These are phyloP conservation scores for Phascolomyces articulosus DNA, from an alignment of 371 early-diverging fungal species.

Conservation along the genomic window DNA sequence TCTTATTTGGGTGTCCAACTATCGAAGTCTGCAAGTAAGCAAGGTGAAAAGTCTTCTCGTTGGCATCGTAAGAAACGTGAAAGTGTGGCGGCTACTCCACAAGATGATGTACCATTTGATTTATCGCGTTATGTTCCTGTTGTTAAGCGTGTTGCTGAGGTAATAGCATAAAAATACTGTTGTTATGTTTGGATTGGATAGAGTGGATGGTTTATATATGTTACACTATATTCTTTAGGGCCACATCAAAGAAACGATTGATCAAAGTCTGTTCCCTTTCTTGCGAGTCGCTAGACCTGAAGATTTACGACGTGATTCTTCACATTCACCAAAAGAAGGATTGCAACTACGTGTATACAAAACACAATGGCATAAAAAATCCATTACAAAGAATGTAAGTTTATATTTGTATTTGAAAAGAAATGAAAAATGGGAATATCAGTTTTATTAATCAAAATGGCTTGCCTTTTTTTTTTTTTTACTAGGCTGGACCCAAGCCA, in stretches of 20 bases:
- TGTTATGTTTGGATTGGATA: too few relatives aligned
- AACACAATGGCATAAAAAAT: conserved; percentile 63
- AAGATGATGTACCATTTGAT: conserved; percentile 67
- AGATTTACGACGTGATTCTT: conserved; percentile 32
- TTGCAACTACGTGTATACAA: conserved; percentile 52
- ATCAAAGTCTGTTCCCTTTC: conserved; percentile 62
- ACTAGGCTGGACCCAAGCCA: conserved; percentile 47
- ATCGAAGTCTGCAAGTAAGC: conserved; percentile 44
- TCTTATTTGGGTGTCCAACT: conserved; percentile 67
- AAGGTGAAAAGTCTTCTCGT: conserved; percentile 42
- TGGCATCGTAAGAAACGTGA: conserved; percentile 45
- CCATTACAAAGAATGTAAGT: conserved; percentile 30
- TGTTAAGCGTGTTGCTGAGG: conserved; percentile 60
- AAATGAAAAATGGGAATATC: too few relatives aligned
- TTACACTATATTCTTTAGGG: conserved; percentile 29
- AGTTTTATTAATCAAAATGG: too few relatives aligned
- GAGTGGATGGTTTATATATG: background rate
- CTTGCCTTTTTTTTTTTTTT: too few relatives aligned
- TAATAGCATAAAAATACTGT: conserved; percentile 5
- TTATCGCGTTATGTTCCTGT: conserved; percentile 74
- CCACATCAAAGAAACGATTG: conserved; percentile 62
- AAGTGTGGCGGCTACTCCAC: conserved; percentile 29
- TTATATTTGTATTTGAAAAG: background rate
- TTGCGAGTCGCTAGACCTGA: conserved; percentile 54
- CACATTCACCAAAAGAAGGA: conserved; percentile 31